These are phyloP conservation scores for Clonostachys sp. DNA, from an alignment of 2,329 filamentous ascomycete genomes.

Conservation along the genomic window DNA sequence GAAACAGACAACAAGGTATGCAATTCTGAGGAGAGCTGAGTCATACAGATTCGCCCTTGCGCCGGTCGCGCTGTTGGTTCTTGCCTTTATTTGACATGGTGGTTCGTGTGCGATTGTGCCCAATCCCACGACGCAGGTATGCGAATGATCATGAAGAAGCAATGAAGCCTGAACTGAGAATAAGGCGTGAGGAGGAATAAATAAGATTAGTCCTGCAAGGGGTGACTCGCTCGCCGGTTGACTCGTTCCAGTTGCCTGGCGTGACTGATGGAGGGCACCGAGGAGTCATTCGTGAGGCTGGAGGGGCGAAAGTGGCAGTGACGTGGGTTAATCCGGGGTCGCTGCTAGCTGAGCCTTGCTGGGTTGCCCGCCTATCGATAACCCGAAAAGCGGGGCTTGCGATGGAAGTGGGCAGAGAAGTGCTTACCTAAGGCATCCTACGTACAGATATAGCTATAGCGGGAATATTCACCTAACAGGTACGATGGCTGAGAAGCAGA, in stretches of 20 bases:
- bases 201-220: background rate
- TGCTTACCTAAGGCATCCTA: too few relatives aligned
- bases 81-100: conserved; percentile 49
- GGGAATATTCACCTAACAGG: too few relatives aligned
- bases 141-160: conserved; percentile 17
- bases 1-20: background rate
- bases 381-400: too few relatives aligned
- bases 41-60: conserved; percentile 79
- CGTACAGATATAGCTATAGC: too few relatives aligned
- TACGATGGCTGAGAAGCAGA: too few relatives aligned
- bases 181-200: background rate
- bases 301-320: conserved; percentile 7
- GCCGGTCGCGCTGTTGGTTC: conserved; percentile 71
- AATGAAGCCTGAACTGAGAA: background rate
- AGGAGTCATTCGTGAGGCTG: conserved; percentile 1
- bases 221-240: conserved; percentile 4
- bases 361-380: too few relatives aligned
- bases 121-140: conserved; percentile 10
- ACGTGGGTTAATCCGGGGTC: too few relatives aligned
- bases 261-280: background rate
- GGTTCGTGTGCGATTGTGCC: background rate
- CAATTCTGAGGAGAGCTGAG: too few relatives aligned
- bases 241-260: background rate
- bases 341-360: too few relatives aligned
- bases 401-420: too few relatives aligned